Evolutionary conservation across 106 monocot species (phyloP), one percentile per base, ranked within the genome.

Genomic region (Allium cepa): DNA sequence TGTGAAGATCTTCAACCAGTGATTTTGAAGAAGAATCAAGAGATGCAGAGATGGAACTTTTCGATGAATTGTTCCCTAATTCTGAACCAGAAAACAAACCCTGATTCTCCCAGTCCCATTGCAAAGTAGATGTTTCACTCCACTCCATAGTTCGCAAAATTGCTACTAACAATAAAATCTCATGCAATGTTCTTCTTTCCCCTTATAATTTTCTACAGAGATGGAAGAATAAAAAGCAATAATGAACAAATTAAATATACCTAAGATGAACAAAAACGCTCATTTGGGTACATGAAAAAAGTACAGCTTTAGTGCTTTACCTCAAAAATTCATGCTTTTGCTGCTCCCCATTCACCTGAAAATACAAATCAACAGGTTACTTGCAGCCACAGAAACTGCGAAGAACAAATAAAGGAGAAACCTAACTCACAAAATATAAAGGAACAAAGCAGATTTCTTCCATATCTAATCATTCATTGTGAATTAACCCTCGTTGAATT

Each of bases 91-190:
- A 17, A 46, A 76, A 60, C 50, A 72, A 70, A 47, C 26, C 79
- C 45, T 62, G 64, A 16, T 64, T 70, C 15, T 78, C 87, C 87
- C 80, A 83, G 50, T 83, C 87, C 87, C 82, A 82, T 46, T 36
- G 36, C 36, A 68, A 71, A 49, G 79, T 60, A 57, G 77, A 62
- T 69, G 67, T 79, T 46, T 50, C n/a, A 49, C 76, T 75, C 81
- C 81, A 86, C 51, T 86, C 81, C 85, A 81, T 78, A 51, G 8
- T 50, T 13, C 47, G 62, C 17, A 11, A 66, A 66, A 7, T 14
- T 26, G 17, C 66, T 52, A 66, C 12, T 5, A 9, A 10, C 16
- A 18, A 18, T 10, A 36, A 26, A 22, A 17, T 51, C 17, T 66
- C 66, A 66, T 26, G 66, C 26, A 27, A 18, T 17, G 51, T 26